A percentile compares a stretch with the other conserved stretches of the same genome.
These are phyloP conservation scores for Zygoascus biomembranicola DNA, from an alignment of 805 yeast species.

Conservation along the genomic window DNA sequence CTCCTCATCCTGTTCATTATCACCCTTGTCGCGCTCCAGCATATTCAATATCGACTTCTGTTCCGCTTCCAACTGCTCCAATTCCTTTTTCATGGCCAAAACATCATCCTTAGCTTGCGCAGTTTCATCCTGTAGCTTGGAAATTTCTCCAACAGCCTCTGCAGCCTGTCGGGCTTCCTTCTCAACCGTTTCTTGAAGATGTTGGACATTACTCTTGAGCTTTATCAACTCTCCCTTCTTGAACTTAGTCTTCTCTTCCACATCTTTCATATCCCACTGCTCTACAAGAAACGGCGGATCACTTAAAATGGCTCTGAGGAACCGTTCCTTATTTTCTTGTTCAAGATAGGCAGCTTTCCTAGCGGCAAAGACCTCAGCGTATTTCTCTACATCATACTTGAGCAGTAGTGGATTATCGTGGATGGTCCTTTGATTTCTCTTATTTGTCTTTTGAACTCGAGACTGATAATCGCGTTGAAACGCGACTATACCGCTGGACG, in stretches of 20 bases:
- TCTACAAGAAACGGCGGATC: conserved; percentile 25
- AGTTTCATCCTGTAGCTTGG: conserved; percentile 23
- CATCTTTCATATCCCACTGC: conserved; percentile 29
- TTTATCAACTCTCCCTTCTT: conserved; percentile 26
- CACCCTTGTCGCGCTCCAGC: background rate
- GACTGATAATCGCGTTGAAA: conserved; percentile 8
- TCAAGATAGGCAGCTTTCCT: conserved; percentile 60
- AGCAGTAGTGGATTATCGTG: conserved; percentile 15
- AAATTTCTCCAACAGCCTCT: conserved; percentile 3
- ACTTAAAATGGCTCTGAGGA: conserved; percentile 44
- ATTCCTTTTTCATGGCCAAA: conserved; percentile 26
- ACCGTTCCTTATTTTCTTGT: conserved; percentile 63
- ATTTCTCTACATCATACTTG: conserved; percentile 11
- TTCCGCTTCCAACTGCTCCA: conserved; percentile 22
- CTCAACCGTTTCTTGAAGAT: conserved; percentile 15
- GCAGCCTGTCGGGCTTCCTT: conserved; percentile 13
- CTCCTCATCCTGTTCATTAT: conserved; percentile 19
- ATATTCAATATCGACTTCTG: background rate
- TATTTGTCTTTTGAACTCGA: conserved; percentile 5
- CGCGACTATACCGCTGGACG: conserved; percentile 1
- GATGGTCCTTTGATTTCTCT: conserved; percentile 7
- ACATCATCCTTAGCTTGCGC: conserved; percentile 20
- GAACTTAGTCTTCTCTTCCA: conserved; percentile 23
- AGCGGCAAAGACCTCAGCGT: conserved; percentile 35
- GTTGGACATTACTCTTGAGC: conserved; percentile 20